Evolutionary conservation across 2,329 filamentous ascomycete species (phyloP).

Genomic region (Chrysosporium queenslandicum): DNA sequence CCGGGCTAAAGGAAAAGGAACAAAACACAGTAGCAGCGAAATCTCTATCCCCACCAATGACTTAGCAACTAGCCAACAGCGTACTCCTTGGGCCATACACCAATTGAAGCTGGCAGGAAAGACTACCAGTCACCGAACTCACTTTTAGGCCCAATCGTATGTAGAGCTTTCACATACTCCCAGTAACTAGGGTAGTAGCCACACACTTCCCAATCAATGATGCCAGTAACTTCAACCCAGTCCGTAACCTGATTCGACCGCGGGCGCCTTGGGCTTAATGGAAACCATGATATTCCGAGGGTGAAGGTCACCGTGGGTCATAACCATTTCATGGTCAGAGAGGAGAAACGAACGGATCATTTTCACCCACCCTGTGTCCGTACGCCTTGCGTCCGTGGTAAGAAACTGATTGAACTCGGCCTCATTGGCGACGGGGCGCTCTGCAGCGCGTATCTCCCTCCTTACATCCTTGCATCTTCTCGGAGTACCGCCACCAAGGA

Average conservation of each 20-base stretch:
- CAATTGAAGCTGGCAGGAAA: constrained; percentile 15
- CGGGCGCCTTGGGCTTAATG: constrained; percentile 7
- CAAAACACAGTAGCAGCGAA: background rate
- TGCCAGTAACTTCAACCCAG: constrained; percentile 12
- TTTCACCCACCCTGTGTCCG: constrained; percentile 6
- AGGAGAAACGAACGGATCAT: constrained; percentile 17
- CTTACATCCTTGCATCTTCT: constrained; percentile 17
- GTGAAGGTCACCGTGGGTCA: constrained; percentile 21
- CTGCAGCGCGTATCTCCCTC: constrained; percentile 15
- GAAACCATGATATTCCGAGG: constrained; percentile 21
- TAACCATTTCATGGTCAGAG: constrained; percentile 15
- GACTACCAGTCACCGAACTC: constrained; percentile 16
- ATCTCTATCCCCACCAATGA: constrained; percentile 10
- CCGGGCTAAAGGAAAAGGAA: background rate
- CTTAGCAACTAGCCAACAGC: constrained; percentile 16
- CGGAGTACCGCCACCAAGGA: constrained; percentile 17
- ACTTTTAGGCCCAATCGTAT: constrained; percentile 11
- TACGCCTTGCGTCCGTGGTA: constrained; percentile 8
- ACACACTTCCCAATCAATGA: constrained; percentile 21
- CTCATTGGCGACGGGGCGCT: constrained; percentile 14
- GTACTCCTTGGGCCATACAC: constrained; percentile 17
- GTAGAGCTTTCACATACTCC: constrained; percentile 17
- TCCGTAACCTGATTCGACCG: constrained; percentile 5
- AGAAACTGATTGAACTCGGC: constrained; percentile 17
- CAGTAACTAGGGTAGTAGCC: constrained; percentile 20